Evolutionary conservation across 2,329 filamentous ascomycete genomes (phyloP).

Genomic region (Sporothrix luriei): DNA sequence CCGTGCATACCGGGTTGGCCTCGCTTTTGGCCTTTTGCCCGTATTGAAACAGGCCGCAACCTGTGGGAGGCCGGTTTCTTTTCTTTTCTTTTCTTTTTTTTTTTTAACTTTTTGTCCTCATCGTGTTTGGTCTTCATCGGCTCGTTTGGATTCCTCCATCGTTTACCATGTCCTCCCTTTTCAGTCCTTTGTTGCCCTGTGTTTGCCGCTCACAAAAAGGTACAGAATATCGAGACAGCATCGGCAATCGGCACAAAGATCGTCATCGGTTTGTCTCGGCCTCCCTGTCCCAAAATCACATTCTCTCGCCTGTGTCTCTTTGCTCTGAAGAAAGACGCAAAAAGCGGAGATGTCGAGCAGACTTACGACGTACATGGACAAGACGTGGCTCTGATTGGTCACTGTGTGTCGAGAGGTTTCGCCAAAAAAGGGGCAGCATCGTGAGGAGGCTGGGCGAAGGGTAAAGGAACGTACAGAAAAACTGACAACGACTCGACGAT

Average conservation of each 20-base stretch:
- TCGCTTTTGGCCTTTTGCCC: not conserved
- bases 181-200: conserved; percentile 7
- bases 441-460: conserved; percentile 3
- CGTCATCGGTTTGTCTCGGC: too few species aligned
- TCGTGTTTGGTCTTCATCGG: not conserved
- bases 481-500: not conserved
- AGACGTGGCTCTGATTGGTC: conserved; percentile 15
- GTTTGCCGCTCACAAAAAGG: not conserved
- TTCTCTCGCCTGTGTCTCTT: not conserved
- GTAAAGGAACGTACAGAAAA: not conserved
- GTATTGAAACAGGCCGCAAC: not conserved
- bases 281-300: not conserved
- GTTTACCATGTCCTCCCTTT: not conserved
- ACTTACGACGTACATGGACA: not conserved
- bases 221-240: not conserved
- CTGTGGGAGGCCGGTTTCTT: not conserved
- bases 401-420: not conserved
- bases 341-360: conserved; percentile 9
- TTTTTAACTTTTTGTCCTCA: too few species aligned
- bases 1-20: conserved; percentile 3
- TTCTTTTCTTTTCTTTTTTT: not conserved
- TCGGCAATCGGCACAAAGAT: conserved; percentile 2
- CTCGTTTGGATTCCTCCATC: not conserved
- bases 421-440: not conserved
- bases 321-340: conserved; percentile 14